Conservation (phyloP, 495 filamentous ascomycete genomes). For the Aspergillus avenaceus region DNA sequence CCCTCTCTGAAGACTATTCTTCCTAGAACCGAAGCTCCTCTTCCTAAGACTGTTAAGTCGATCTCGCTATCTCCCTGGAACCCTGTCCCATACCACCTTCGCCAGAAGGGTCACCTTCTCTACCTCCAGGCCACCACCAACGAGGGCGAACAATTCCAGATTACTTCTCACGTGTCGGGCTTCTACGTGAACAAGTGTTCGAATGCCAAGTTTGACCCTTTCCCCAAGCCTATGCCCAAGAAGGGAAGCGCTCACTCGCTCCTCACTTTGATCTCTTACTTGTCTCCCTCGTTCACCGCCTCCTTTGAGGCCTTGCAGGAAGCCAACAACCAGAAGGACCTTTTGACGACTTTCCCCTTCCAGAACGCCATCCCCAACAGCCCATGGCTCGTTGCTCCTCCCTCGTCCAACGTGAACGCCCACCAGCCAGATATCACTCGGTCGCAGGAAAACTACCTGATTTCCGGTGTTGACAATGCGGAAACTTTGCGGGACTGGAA, state of each 20-base stretch:
- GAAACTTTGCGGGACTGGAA: slow-evolving; percentile 98
- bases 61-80: slow-evolving; percentile 93
- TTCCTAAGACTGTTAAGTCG: slow-evolving; percentile 84
- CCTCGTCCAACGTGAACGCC: slow-evolving; percentile 54
- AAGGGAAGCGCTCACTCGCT: slow-evolving; percentile 76
- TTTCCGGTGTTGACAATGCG: slow-evolving; percentile 84
- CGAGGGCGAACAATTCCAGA: slow-evolving; percentile 88
- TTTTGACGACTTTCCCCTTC: slow-evolving; percentile 87
- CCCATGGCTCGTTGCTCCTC: slow-evolving; percentile 82
- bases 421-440: slow-evolving; percentile 83
- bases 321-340: slow-evolving; percentile 76
- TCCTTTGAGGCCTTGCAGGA: slow-evolving; percentile 75
- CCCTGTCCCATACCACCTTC: slow-evolving; percentile 84
- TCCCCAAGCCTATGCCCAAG: slow-evolving; percentile 67
- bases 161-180: slow-evolving; percentile 87
- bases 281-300: slow-evolving; percentile 78
- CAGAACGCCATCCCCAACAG: slow-evolving; percentile 88
- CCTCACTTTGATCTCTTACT: slow-evolving; percentile 65
- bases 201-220: slow-evolving; percentile 88
- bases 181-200: slow-evolving; percentile 96
- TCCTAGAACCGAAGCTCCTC: slow-evolving; percentile 55
- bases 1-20: slow-evolving; percentile 67
- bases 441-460: slow-evolving; percentile 87
- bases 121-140: slow-evolving; percentile 85
- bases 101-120: slow-evolving; percentile 88